Base-by-base conservation (phyloP, 352 stramenopile genomes). In the Pythium brachiatum region DNA sequence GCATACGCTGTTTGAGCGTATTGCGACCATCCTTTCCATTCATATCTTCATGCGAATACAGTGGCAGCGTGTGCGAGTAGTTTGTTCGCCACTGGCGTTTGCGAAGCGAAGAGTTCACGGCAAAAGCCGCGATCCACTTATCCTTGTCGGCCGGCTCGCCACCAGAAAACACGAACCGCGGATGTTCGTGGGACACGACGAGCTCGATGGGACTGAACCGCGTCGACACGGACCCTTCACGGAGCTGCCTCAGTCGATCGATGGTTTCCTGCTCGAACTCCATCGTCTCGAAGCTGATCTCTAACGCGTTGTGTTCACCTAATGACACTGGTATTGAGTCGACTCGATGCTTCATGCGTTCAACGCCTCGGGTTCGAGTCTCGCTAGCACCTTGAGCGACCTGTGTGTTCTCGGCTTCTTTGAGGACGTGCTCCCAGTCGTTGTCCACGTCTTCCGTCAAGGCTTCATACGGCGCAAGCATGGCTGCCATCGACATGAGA, bases 181-280 rank as follows among this genome's bases (percentile, higher is more conserved):
- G 56, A 26, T 84, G 57, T 46, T 67, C 68, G 38, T 86, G 74
- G 0, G 68, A 72, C 21, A 87, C 72, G 0, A 60, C 52, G n/a
- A 89, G 70, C 27, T 86, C 52, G 16, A 87, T 72, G 1, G 79
- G 77, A 47, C 66, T 75, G 47, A 81, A 86, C 16, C 79, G 72
- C 41, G 73, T 86, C 3, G 74, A 81, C 8, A 78, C 60, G 9
- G 76, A 75, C 0, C 72, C 70, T 62, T 89, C 75, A 12, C 78
- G 75, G 21, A 86, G 64, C 47, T 77, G 66, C 7, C 71, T 76
- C 6, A 89, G 66, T 46, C 70, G 59, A 0, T 74, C 58, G 4
- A 86, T 72, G 23, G 84, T 76, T 13, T 63, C 50, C 16, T 23
- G 59, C 6, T 77, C 58, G 18, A 87, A 62, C 48, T 81, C 75